A percentile compares a stretch with the other conserved stretches of the same genome.
These are phyloP conservation scores for Aspergillus bombycis DNA, from an alignment of 2,329 filamentous ascomycete species.

Conservation along the genomic window DNA sequence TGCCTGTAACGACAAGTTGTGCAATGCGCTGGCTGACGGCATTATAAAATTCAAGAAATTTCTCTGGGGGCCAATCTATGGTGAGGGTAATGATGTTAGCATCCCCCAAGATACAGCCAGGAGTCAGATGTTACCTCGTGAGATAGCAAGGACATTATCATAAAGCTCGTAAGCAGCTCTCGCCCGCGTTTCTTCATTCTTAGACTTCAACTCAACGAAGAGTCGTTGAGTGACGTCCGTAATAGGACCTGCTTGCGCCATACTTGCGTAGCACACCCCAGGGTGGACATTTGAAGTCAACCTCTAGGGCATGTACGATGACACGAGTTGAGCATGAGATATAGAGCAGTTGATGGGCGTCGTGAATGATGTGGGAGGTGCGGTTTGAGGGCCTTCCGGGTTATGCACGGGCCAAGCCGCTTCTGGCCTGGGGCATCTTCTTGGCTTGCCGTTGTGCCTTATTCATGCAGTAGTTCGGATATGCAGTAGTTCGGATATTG, in stretches of 20 bases:
- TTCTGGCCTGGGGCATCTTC: conserved; percentile 18
- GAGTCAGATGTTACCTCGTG: conserved; percentile 42
- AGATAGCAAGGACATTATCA: conserved; percentile 49
- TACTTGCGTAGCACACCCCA: conserved; percentile 42
- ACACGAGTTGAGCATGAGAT: conserved; percentile 22
- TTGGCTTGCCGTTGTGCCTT: background rate
- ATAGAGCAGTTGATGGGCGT: conserved; percentile 21
- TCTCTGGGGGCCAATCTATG: conserved; percentile 76
- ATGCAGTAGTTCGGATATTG: background rate
- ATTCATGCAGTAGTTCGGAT: background rate
- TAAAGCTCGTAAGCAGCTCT: conserved; percentile 53
- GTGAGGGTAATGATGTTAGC: conserved; percentile 17
- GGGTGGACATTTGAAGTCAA: conserved; percentile 44
- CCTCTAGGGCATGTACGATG: conserved; percentile 33
- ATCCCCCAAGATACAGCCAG: background rate
- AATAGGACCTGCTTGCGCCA: conserved; percentile 51
- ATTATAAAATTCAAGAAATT: conserved; percentile 73
- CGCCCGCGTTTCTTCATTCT: conserved; percentile 54
- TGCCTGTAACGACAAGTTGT: conserved; percentile 78
- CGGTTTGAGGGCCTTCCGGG: conserved; percentile 27
- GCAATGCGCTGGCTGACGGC: conserved; percentile 68
- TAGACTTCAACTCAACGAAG: conserved; percentile 61
- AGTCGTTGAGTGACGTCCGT: conserved; percentile 58
- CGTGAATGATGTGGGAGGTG: conserved; percentile 27
- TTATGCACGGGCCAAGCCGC: conserved; percentile 31